Evolutionary conservation across 257 asterid genomes (phyloP).

Genomic region (Gynochthodes officinalis): DNA sequence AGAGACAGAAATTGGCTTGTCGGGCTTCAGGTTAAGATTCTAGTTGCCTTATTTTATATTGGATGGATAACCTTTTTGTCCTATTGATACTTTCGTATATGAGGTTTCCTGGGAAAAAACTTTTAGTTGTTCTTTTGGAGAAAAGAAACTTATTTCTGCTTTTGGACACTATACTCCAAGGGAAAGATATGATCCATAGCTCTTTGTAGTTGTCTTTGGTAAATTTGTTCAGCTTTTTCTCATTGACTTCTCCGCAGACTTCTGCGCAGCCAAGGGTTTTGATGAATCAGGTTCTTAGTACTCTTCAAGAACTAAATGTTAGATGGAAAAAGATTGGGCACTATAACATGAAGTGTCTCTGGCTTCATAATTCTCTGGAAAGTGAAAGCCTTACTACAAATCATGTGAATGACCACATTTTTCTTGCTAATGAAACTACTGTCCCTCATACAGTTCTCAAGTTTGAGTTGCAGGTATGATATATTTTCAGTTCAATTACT

Average conservation of each 20-base stretch:
- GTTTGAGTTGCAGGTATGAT: slow-evolving; percentile 88
- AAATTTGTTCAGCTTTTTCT: slow-evolving; percentile 9
- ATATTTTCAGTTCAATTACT: neutral
- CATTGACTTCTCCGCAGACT: slow-evolving; percentile 49
- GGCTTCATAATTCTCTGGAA: slow-evolving; percentile 34
- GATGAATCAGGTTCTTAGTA: slow-evolving; percentile 83
- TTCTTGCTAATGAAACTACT: slow-evolving; percentile 36
- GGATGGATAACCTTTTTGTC: neutral
- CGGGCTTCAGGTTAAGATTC: slow-evolving; percentile 70
- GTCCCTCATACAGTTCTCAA: slow-evolving; percentile 51
- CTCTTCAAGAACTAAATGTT: slow-evolving; percentile 71
- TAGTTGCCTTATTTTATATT: neutral
- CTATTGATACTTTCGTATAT: neutral
- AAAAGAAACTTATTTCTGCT: too few species aligned
- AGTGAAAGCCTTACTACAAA: slow-evolving; percentile 27
- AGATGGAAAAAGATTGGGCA: slow-evolving; percentile 92
- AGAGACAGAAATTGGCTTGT: slow-evolving; percentile 76
- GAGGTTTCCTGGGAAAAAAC: too few species aligned
- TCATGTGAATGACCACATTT: slow-evolving; percentile 41
- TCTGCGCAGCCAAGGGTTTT: slow-evolving; percentile 76
- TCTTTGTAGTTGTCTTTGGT: neutral
- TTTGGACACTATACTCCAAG: neutral
- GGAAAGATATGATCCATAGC: neutral
- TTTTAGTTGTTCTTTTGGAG: neutral
- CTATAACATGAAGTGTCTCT: slow-evolving; percentile 83